These are phyloP conservation scores for Pseudogymnoascus sp. DNA, from an alignment of 2,329 filamentous ascomycete species.

Conservation along the genomic window DNA sequence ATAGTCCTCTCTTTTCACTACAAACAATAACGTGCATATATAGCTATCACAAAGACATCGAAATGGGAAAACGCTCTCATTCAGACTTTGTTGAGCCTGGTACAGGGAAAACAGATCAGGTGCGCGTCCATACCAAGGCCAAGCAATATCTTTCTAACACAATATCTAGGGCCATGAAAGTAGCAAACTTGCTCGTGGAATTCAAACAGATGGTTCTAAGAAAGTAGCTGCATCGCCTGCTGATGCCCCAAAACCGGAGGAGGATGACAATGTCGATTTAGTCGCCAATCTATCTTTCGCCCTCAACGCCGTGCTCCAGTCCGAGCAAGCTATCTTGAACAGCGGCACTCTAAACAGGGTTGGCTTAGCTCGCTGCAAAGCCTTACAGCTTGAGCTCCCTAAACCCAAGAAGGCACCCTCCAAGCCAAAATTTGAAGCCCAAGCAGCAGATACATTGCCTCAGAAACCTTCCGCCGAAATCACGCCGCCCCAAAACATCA, in stretches of 20 bases:
- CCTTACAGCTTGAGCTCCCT: conserved; percentile 5
- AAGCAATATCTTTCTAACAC: neutral
- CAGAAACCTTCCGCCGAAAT: conserved; percentile 5
- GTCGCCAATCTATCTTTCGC: conserved; percentile 1
- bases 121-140: neutral
- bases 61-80: neutral
- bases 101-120: neutral
- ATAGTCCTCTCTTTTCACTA: neutral
- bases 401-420: neutral
- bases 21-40: neutral
- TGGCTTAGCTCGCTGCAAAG: conserved; percentile 1
- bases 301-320: neutral
- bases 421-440: neutral
- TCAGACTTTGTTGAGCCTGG: conserved; percentile 2
- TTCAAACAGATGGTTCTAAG: conserved; percentile 42
- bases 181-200: conserved; percentile 49
- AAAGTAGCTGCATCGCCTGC: neutral
- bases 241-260: neutral
- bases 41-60: neutral
- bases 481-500: conserved; percentile 26
- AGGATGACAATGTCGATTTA: neutral
- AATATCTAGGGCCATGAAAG: neutral
- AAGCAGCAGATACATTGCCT: neutral
- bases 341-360: conserved; percentile 2
- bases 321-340: neutral